phyloP scores from a whole-genome alignment of 2,329 filamentous ascomycete genomes.

The Xylariaceae sp. region DNA sequence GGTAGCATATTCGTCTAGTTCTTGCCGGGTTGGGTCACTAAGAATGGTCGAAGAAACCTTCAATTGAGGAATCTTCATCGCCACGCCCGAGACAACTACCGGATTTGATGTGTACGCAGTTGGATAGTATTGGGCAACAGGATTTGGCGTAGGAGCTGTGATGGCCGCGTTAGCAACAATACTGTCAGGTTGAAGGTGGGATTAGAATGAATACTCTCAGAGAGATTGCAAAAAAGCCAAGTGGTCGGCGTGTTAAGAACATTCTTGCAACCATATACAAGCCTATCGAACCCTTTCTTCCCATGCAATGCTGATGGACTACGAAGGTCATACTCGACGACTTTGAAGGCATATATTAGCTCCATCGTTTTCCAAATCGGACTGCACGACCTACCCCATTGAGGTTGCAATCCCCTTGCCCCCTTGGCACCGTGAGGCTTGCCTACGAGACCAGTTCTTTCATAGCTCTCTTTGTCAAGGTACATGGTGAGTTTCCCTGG shows the following conservation, averaged over 20 bases:
- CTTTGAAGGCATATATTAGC: conserved; percentile 40
- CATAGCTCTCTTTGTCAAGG: conserved; percentile 75
- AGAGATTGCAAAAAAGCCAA: conserved; percentile 73
- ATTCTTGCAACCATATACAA: conserved; percentile 73
- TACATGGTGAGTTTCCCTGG: conserved; percentile 65
- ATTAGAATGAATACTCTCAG: conserved; percentile 37
- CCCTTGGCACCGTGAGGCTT: conserved; percentile 57
- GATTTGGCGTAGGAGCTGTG: conserved; percentile 45
- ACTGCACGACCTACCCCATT: conserved; percentile 57
- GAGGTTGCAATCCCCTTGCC: conserved; percentile 54
- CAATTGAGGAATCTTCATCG: conserved; percentile 32
- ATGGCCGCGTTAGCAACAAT: conserved; percentile 11
- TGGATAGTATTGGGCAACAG: conserved; percentile 42
- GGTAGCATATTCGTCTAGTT: conserved; percentile 57
- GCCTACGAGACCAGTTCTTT: conserved; percentile 74
- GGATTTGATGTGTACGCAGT: conserved; percentile 37
- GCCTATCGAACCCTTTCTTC: conserved; percentile 73
- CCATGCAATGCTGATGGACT: conserved; percentile 72
- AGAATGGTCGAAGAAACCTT: conserved; percentile 31
- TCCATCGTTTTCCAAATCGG: conserved; percentile 1
- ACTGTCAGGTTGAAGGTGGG: neutral
- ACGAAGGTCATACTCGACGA: conserved; percentile 70
- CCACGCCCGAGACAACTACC: conserved; percentile 25
- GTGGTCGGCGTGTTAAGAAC: conserved; percentile 61
- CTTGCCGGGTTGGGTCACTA: conserved; percentile 36